Evolutionary conservation across 2,329 filamentous ascomycete genomes (phyloP), one percentile per base, ranked within the genome.

Genomic region (Neocucurbitaria cava): DNA sequence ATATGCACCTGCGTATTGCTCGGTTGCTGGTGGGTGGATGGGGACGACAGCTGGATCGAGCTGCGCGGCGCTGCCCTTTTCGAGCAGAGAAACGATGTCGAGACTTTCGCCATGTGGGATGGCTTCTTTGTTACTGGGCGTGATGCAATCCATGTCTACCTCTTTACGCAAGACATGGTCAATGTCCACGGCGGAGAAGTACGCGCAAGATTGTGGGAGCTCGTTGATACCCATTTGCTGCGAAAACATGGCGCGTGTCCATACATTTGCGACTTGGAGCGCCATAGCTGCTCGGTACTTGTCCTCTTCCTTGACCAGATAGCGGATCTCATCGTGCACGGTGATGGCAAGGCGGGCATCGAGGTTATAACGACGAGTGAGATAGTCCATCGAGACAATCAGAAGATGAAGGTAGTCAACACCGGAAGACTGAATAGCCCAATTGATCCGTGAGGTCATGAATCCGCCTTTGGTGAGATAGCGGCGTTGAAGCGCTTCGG

Each of bases 211-310:
- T 70, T 98, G 95, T 0, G 96, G 95, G 9, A 99, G 83, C 69
- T 99, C 95, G 61, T 96, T 83, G 67, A 99, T 99, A 55, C 95
- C 95, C 69, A 97, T 91, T 77, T 99, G 95, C 76, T 99, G 92
- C 0, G 90, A 87, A 74, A 99, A 99, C 90, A 99, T 97, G 60
- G 93, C 93, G 46, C 95, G 85, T 0, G 96, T 99, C 95, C 95
- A 99, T 18, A 99, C 76, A 70, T 99, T 99, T 54, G 93, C 88
- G 7, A 99, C 84, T 75, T 99, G 95, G 11, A 99, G 81, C 1
- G 96, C 95, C 87, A 99, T 90, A 10, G 94, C 94, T 2, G 90
- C 88, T 36, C 90, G 86, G 70, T 98, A 99, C 68, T 89, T 91
- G 77, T 99, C 92, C 56, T 90, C 82, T 2, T 93, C 84, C 68